Conservation (phyloP, 495 filamentous ascomycete genomes). For the Aspergillus saccharolyticus region DNA sequence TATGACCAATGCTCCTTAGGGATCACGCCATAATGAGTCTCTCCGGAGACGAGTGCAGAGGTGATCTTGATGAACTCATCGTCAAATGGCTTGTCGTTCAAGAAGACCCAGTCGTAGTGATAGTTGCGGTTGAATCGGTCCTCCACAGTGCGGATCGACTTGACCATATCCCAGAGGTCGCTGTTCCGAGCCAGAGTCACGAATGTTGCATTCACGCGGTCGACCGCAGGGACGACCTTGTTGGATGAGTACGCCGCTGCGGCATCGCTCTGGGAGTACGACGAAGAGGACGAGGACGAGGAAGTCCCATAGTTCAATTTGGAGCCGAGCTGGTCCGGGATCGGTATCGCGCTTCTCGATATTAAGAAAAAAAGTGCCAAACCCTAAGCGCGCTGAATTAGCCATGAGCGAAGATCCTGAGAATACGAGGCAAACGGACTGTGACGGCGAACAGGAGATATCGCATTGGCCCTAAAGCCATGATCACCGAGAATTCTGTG, state of each 20-base stretch:
- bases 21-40: slow-evolving; percentile 81
- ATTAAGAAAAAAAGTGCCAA: slow-evolving; percentile 75
- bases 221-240: slow-evolving; percentile 42
- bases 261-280: slow-evolving; percentile 5
- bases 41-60: slow-evolving; percentile 80
- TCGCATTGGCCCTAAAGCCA: slow-evolving; percentile 72
- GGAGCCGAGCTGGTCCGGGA: slow-evolving; percentile 30
- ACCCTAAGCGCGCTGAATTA: slow-evolving; percentile 41
- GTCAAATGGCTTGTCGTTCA: slow-evolving; percentile 93
- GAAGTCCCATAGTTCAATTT: slow-evolving; percentile 20
- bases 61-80: slow-evolving; percentile 90
- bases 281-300: slow-evolving; percentile 13
- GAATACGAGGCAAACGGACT: slow-evolving; percentile 51
- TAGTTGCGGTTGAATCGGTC: slow-evolving; percentile 95
- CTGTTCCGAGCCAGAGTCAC: slow-evolving; percentile 89
- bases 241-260: slow-evolving; percentile 20
- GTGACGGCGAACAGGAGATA: slow-evolving; percentile 86
- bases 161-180: slow-evolving; percentile 94
- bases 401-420: not conserved
- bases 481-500: slow-evolving; percentile 30
- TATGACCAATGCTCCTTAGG: slow-evolving; percentile 86
- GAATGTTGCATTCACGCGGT: slow-evolving; percentile 91
- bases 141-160: slow-evolving; percentile 90
- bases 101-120: slow-evolving; percentile 98
- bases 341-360: slow-evolving; percentile 60